Percentiles rank a stretch among this genome's conserved stretches.
Evolutionary conservation across 257 asterid genomes (phyloP).

Genomic region (Plantago elongata): DNA sequence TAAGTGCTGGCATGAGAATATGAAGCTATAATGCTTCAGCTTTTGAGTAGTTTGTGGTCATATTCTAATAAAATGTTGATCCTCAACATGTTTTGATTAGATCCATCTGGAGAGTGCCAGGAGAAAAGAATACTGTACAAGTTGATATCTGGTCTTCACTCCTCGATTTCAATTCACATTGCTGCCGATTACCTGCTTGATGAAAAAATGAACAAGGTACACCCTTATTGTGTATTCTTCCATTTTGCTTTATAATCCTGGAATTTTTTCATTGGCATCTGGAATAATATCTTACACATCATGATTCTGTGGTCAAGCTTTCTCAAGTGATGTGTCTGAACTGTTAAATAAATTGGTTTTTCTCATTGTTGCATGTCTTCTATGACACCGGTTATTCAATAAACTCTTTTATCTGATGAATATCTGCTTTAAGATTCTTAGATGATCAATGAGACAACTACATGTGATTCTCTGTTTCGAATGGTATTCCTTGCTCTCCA

Average conservation of each 20-base stretch:
- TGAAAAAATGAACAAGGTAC: slow-evolving; percentile 53
- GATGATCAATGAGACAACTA: background rate
- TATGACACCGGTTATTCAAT: too few relatives aligned
- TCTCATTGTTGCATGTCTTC: background rate
- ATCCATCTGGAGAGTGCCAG: slow-evolving; percentile 56
- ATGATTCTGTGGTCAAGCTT: too few relatives aligned
- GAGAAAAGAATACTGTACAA: slow-evolving; percentile 61
- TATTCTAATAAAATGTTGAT: background rate
- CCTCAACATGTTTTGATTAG: slow-evolving; percentile 27
- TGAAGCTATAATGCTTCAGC: background rate
- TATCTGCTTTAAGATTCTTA: background rate
- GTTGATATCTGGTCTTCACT: slow-evolving; percentile 75
- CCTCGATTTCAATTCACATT: slow-evolving; percentile 67
- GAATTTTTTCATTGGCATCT: background rate
- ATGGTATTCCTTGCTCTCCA: background rate
- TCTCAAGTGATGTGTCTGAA: background rate
- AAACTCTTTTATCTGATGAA: too few relatives aligned
- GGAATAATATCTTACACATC: too few relatives aligned
- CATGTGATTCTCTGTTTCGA: too few relatives aligned
- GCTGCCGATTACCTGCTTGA: slow-evolving; percentile 63
- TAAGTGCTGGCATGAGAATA: background rate
- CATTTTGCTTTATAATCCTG: slow-evolving; percentile 7
- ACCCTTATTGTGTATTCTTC: slow-evolving; percentile 14
- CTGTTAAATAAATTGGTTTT: slow-evolving; percentile 2
- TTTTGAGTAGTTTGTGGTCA: background rate